These are phyloP conservation scores for Exutisphaerella laricina DNA, from an alignment of 2,329 filamentous ascomycete genomes.

Conservation along the genomic window DNA sequence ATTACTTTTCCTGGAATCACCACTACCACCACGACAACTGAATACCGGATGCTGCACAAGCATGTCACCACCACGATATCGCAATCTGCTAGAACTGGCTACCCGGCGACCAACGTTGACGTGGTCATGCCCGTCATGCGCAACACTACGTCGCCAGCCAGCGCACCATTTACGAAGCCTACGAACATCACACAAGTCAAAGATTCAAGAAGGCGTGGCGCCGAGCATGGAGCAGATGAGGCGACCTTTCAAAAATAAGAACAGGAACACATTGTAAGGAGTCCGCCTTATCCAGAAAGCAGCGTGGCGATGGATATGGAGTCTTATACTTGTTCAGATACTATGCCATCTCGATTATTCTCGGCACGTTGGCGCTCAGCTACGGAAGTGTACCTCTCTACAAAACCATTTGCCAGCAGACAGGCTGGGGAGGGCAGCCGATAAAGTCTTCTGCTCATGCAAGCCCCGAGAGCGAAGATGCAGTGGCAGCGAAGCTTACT, in stretches of 20 bases:
- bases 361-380: slow-evolving; percentile 72
- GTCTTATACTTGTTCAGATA: slow-evolving; percentile 45
- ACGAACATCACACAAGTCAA: slow-evolving; percentile 23
- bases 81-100: slow-evolving; percentile 27
- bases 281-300: neutral
- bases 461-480: slow-evolving; percentile 59
- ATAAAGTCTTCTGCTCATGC: slow-evolving; percentile 74
- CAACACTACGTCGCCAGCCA: slow-evolving; percentile 8
- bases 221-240: slow-evolving; percentile 61
- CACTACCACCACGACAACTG: too few species aligned
- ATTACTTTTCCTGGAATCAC: too few species aligned
- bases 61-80: slow-evolving; percentile 30
- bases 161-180: slow-evolving; percentile 26
- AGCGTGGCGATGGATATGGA: neutral
- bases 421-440: slow-evolving; percentile 88
- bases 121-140: slow-evolving; percentile 20
- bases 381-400: slow-evolving; percentile 83
- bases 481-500: slow-evolving; percentile 61
- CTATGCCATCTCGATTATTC: slow-evolving; percentile 70
- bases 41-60: neutral
- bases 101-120: slow-evolving; percentile 20
- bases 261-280: slow-evolving; percentile 58
- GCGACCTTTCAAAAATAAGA: slow-evolving; percentile 60
- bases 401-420: slow-evolving; percentile 84
- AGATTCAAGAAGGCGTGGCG: slow-evolving; percentile 29